These are phyloP conservation scores for Ustilago tritici DNA, from an alignment of 1,284 basidiomycete species.

Conservation along the genomic window DNA sequence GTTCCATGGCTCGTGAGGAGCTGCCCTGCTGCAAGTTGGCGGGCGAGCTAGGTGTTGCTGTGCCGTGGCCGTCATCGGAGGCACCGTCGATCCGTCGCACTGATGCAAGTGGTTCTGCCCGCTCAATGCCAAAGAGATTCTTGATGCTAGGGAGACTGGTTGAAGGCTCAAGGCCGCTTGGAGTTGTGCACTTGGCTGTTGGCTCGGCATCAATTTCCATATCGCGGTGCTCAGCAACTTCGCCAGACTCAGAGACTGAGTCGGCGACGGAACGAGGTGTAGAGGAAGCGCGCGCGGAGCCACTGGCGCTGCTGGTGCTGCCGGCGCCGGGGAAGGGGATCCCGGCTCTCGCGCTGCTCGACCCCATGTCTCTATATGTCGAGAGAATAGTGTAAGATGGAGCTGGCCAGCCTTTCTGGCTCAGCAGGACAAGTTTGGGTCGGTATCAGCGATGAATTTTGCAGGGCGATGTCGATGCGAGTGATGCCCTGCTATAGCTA, in stretches of 20 bases:
- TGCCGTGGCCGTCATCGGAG: constrained; percentile 35
- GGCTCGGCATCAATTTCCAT: constrained; percentile 47
- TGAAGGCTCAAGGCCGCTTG: constrained; percentile 18
- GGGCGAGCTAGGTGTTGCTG: constrained; percentile 36
- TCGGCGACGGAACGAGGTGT: constrained; percentile 36
- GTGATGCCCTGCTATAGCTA: not conserved
- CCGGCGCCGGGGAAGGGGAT: constrained; percentile 50
- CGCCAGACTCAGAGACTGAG: constrained; percentile 27
- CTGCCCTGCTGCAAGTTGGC: constrained; percentile 14
- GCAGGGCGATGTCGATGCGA: not conserved
- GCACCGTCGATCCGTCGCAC: constrained; percentile 32
- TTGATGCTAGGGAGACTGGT: constrained; percentile 51
- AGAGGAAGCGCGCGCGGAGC: constrained; percentile 24
- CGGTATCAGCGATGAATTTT: not conserved
- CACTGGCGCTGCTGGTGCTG: constrained; percentile 16
- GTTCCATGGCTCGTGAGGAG: constrained; percentile 25
- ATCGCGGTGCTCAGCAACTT: constrained; percentile 19
- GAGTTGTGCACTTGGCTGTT: constrained; percentile 17
- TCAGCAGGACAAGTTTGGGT: constrained; percentile 16
- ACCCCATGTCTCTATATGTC: constrained; percentile 38
- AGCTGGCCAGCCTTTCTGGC: constrained; percentile 44
- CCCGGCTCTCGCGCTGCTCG: constrained; percentile 38
- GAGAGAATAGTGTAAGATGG: constrained; percentile 35
- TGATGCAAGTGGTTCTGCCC: constrained; percentile 37
- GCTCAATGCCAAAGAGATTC: constrained; percentile 47